These are phyloP conservation scores for Flueggea neowawraea DNA, from an alignment of 441 rosid genomes.

Conservation along the genomic window DNA sequence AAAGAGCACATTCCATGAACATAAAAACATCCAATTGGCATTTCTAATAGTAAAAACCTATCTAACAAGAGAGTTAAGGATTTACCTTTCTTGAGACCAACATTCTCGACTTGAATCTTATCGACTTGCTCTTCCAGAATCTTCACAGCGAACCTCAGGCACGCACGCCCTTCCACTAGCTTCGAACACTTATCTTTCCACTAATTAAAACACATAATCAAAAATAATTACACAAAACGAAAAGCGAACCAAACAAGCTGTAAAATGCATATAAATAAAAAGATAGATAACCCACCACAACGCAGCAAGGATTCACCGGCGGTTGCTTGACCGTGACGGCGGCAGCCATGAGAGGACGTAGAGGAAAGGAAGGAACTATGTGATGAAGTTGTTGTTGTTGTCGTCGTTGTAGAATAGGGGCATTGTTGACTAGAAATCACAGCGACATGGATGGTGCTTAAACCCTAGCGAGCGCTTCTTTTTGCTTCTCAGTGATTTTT, in stretches of 20 bases:
- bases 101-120: conserved; percentile 37
- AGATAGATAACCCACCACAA: conserved; percentile 2
- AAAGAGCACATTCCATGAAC: conserved; percentile 3
- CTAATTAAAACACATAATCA: conserved; percentile 15
- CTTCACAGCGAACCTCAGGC: conserved; percentile 41
- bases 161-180: conserved; percentile 45
- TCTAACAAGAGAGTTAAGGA: not conserved
- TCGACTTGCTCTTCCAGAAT: conserved; percentile 35
- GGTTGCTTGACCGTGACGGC: conserved; percentile 27
- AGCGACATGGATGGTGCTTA: too few relatives aligned
- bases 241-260: not conserved
- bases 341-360: conserved; percentile 30
- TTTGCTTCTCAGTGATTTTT: too few relatives aligned
- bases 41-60: not conserved
- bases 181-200: conserved; percentile 57
- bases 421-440: too few relatives aligned
- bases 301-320: conserved; percentile 45
- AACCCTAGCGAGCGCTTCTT: too few relatives aligned
- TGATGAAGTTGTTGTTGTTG: too few relatives aligned
- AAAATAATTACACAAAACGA: not conserved
- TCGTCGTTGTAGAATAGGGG: too few relatives aligned
- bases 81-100: conserved; percentile 48
- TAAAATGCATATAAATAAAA: too few relatives aligned
- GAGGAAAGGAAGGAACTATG: not conserved
- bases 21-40: conserved; percentile 1